These are phyloP conservation scores for Ziziphus jujuba DNA, from an alignment of 306 rosid species.

Conservation along the genomic window DNA sequence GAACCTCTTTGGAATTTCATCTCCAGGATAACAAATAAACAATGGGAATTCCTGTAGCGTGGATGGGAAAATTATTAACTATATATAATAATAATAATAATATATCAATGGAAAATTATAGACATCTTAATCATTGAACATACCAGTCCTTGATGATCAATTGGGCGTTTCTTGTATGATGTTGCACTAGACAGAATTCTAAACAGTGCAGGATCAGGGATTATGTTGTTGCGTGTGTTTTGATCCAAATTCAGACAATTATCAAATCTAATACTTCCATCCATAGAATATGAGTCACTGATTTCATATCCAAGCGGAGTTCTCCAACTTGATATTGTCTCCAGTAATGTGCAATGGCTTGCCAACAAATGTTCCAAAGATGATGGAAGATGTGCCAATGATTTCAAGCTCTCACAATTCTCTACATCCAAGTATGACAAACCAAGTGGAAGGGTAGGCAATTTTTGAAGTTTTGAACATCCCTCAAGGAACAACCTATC, in stretches of 20 bases:
- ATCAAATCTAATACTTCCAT: background rate
- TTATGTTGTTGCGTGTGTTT: background rate
- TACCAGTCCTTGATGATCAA: no score
- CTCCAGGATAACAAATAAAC: background rate
- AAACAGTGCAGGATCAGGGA: background rate
- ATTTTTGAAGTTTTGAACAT: background rate
- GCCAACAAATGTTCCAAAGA: background rate
- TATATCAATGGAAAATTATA: no score
- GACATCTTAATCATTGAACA: no score
- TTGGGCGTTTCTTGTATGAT: background rate
- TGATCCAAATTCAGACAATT: background rate
- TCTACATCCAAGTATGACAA: background rate
- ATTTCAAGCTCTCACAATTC: background rate
- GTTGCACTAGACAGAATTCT: background rate
- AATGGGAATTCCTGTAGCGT: background rate
- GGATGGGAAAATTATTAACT: background rate
- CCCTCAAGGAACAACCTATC: background rate
- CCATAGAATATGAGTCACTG: background rate
- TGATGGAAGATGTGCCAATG: background rate
- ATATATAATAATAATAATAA: background rate
- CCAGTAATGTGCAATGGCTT: background rate
- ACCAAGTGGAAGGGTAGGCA: background rate
- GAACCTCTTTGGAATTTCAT: background rate
- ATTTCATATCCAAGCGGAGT: background rate
- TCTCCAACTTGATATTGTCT: background rate